Conservation (phyloP, 495 filamentous ascomycete genomes). For the Neurospora sublineolata region DNA sequence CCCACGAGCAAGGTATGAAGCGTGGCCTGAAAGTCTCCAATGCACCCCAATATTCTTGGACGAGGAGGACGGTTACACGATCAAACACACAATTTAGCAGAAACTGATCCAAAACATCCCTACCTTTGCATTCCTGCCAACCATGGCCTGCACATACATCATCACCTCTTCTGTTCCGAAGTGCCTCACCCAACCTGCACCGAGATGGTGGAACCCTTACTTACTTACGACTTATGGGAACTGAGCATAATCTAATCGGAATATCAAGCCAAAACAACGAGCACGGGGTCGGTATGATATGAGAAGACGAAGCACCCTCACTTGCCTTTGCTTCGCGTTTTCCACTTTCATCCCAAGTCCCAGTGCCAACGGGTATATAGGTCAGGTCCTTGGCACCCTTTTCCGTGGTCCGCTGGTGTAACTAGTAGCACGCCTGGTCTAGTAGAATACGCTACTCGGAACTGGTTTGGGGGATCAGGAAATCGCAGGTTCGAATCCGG, state of each 20-base stretch:
- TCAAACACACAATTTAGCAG: not conserved
- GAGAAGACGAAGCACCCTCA: not conserved
- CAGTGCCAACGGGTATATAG: not conserved
- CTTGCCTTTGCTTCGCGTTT: not conserved
- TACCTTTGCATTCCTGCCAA: not conserved
- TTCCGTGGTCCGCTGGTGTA: not conserved
- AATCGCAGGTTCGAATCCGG: no score
- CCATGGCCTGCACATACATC: not conserved
- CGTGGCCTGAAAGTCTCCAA: not conserved
- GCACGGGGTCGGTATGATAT: not conserved
- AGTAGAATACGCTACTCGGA: no score
- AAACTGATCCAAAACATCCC: not conserved
- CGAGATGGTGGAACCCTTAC: not conserved
- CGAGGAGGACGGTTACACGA: not conserved
- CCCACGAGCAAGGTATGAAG: not conserved
- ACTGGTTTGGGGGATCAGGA: no score
- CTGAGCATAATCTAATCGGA: not conserved
- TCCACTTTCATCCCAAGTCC: not conserved
- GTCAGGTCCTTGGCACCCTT: not conserved
- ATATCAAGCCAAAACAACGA: not conserved
- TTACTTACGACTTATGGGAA: not conserved
- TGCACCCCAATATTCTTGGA: not conserved
- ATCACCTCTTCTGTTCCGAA: not conserved
- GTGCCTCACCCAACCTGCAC: not conserved
- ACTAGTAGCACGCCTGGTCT: not conserved